A percentile compares a stretch with the other conserved stretches of the same genome.
Evolutionary conservation across 345 rosid genomes (phyloP).

Genomic region (Bruguiera sexangula): DNA sequence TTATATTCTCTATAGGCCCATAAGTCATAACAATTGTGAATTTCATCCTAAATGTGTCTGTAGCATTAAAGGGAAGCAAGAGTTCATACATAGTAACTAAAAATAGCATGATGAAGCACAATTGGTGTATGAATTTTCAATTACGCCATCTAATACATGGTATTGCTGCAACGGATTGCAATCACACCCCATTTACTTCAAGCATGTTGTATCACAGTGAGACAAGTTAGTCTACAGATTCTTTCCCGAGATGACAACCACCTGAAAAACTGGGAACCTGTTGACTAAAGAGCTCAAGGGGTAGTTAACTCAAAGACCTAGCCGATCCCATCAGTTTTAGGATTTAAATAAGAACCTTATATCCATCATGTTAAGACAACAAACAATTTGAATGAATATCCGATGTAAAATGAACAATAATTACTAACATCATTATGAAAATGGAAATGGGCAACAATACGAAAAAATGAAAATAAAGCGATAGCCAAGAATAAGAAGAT

Average conservation of each 20-base stretch:
- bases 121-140: neutral
- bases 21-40: too few species aligned
- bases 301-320: neutral
- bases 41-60: too few species aligned
- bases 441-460: neutral
- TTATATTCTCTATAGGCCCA: too few species aligned
- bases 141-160: too few species aligned
- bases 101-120: neutral
- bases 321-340: neutral
- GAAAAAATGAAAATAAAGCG: neutral
- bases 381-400: neutral
- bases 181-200: too few species aligned
- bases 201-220: neutral
- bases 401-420: neutral
- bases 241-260: too few species aligned
- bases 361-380: constrained; percentile 1
- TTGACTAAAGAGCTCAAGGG: neutral
- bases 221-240: neutral
- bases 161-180: too few species aligned
- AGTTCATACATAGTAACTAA: neutral
- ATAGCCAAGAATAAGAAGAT: constrained; percentile 23
- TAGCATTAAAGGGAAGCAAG: too few species aligned
- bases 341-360: constrained; percentile 9
- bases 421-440: neutral
- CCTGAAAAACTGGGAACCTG: too few species aligned